Evolutionary conservation across 768 basidiomycete species (phyloP).

Genomic region (Galerina marginata): DNA sequence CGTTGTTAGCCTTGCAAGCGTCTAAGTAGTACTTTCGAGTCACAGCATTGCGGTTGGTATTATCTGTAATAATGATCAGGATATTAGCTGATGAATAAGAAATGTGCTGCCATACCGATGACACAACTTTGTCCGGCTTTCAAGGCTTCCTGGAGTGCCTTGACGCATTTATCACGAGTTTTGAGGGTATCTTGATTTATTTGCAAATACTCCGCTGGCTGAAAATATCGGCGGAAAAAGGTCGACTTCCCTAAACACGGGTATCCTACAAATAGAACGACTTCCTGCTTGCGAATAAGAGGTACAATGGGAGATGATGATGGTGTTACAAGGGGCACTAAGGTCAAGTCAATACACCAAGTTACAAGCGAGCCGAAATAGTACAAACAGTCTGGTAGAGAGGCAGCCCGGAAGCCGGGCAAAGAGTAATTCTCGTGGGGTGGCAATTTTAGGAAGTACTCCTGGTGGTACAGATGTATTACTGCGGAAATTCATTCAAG

Average conservation of each 20-base stretch:
- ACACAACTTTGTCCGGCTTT: slow-evolving; percentile 68
- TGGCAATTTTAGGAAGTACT: slow-evolving; percentile 72
- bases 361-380: not conserved
- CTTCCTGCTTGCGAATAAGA: slow-evolving; percentile 39
- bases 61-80: slow-evolving; percentile 55
- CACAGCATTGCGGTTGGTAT: slow-evolving; percentile 81
- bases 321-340: slow-evolving; percentile 58
- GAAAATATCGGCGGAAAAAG: slow-evolving; percentile 76
- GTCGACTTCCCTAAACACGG: slow-evolving; percentile 79
- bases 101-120: slow-evolving; percentile 57
- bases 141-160: slow-evolving; percentile 61
- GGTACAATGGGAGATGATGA: slow-evolving; percentile 57
- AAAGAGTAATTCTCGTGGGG: slow-evolving; percentile 51
- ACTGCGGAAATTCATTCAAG: not conserved
- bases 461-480: slow-evolving; percentile 49
- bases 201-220: slow-evolving; percentile 70
- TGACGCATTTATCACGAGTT: slow-evolving; percentile 77
- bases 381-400: slow-evolving; percentile 43
- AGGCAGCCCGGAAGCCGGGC: slow-evolving; percentile 71
- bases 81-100: not conserved
- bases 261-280: slow-evolving; percentile 58
- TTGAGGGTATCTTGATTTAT: slow-evolving; percentile 87
- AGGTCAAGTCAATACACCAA: slow-evolving; percentile 4
- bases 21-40: slow-evolving; percentile 78
- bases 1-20: slow-evolving; percentile 58